These are phyloP conservation scores for Tulasnella sp. DNA, from an alignment of 768 basidiomycete species.

Conservation along the genomic window DNA sequence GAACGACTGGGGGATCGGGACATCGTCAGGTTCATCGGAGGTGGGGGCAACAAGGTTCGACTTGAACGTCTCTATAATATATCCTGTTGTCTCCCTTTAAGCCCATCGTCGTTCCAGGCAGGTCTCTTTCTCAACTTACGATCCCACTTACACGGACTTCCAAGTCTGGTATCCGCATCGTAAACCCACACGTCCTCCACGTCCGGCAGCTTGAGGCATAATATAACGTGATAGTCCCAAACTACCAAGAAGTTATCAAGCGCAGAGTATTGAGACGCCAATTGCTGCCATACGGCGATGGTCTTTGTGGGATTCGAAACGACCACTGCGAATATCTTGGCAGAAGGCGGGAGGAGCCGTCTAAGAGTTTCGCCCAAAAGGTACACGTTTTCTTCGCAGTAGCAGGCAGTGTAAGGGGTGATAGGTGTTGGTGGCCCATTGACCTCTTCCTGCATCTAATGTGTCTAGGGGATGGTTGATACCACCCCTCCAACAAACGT, in stretches of 20 bases:
- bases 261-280: slow-evolving; percentile 31
- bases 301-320: slow-evolving; percentile 56
- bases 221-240: slow-evolving; percentile 72
- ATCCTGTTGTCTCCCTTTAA: not conserved
- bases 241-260: slow-evolving; percentile 38
- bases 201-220: slow-evolving; percentile 26
- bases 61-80: not conserved
- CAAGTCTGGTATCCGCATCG: slow-evolving; percentile 54
- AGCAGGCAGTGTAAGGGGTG: slow-evolving; percentile 46
- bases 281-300: slow-evolving; percentile 60
- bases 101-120: not conserved
- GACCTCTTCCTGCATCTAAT: not conserved
- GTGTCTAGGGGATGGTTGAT: not conserved
- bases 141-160: slow-evolving; percentile 40
- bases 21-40: not conserved
- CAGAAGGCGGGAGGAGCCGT: slow-evolving; percentile 27
- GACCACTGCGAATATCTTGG: slow-evolving; percentile 47
- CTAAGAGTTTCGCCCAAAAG: slow-evolving; percentile 44
- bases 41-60: not conserved
- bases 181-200: slow-evolving; percentile 47
- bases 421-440: slow-evolving; percentile 1
- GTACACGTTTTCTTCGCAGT: slow-evolving; percentile 71
- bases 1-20: not conserved
- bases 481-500: not conserved
- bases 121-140: slow-evolving; percentile 33